Conservation (phyloP, 2,329 filamentous ascomycete genomes). For the Diaporthe citri region DNA sequence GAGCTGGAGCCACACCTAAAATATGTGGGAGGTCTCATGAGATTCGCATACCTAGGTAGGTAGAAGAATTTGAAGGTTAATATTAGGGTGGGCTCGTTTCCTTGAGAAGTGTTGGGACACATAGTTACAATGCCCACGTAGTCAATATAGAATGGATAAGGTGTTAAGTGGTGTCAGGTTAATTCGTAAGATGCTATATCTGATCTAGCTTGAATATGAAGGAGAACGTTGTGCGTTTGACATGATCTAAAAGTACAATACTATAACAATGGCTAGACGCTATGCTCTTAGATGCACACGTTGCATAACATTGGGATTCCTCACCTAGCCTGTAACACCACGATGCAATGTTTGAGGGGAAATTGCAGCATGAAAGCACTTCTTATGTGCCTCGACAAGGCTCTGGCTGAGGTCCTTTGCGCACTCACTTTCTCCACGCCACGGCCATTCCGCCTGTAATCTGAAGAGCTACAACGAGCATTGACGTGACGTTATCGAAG, state of each 20-base stretch:
- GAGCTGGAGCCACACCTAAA: too few species aligned
- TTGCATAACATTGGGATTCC: not conserved
- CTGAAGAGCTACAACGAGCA: too few species aligned
- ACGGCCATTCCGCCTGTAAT: not conserved
- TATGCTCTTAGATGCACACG: not conserved
- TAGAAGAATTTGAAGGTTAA: too few species aligned
- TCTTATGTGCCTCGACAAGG: not conserved
- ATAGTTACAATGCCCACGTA: too few species aligned
- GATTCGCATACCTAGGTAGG: too few species aligned
- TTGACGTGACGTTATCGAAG: not conserved
- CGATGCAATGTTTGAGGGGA: not conserved
- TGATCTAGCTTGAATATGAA: not conserved
- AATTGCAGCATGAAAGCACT: not conserved
- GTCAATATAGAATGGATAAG: not conserved
- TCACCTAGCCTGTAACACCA: too few species aligned
- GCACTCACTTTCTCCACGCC: not conserved
- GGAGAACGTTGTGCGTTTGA: not conserved
- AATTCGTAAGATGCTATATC: not conserved
- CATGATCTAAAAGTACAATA: not conserved
- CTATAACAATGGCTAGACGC: not conserved
- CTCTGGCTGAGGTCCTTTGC: not conserved
- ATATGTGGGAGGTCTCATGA: too few species aligned
- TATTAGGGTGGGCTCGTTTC: too few species aligned
- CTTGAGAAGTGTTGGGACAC: too few species aligned
- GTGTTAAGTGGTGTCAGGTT: too few species aligned